Conservation (phyloP, 129 eudicot genomes). For the Daucus carota region DNA sequence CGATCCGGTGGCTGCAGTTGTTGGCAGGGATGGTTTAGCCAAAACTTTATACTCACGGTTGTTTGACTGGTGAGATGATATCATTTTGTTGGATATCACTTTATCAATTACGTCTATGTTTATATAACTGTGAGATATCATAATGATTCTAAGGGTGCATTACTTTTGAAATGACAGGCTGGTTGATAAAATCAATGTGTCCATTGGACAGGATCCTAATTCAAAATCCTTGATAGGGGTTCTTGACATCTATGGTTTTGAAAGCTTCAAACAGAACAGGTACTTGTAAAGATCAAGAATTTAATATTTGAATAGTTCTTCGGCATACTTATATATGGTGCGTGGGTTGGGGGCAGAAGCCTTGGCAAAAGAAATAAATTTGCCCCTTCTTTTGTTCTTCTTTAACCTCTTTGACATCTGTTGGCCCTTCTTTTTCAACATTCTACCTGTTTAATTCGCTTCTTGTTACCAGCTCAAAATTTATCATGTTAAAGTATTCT, state of each 20-base stretch:
- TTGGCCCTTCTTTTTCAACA: neutral
- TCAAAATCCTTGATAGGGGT: constrained; percentile 84
- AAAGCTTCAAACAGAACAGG: constrained; percentile 89
- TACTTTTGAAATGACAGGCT: constrained; percentile 45
- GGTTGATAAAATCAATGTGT: constrained; percentile 80
- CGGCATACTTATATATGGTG: no score
- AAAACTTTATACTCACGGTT: constrained; percentile 84
- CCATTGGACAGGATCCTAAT: constrained; percentile 91
- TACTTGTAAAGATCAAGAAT: constrained; percentile 22
- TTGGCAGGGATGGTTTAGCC: constrained; percentile 94
- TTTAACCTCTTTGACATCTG: neutral
- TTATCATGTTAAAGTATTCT: constrained; percentile 7
- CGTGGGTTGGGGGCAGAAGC: no score
- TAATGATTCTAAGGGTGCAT: constrained; percentile 15
- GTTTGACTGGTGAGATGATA: constrained; percentile 70
- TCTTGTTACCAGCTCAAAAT: constrained; percentile 2
- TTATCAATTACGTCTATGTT: constrained; percentile 1
- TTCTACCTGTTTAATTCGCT: neutral
- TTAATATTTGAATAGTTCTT: neutral
- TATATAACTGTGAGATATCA: neutral
- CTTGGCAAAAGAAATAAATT: neutral
- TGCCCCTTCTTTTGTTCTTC: neutral
- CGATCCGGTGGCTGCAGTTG: constrained; percentile 71
- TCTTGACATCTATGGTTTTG: constrained; percentile 98
- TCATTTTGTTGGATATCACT: constrained; percentile 8